Evolutionary conservation across 2,329 filamentous ascomycete genomes (phyloP).

Genomic region (Diaporthe eres): DNA sequence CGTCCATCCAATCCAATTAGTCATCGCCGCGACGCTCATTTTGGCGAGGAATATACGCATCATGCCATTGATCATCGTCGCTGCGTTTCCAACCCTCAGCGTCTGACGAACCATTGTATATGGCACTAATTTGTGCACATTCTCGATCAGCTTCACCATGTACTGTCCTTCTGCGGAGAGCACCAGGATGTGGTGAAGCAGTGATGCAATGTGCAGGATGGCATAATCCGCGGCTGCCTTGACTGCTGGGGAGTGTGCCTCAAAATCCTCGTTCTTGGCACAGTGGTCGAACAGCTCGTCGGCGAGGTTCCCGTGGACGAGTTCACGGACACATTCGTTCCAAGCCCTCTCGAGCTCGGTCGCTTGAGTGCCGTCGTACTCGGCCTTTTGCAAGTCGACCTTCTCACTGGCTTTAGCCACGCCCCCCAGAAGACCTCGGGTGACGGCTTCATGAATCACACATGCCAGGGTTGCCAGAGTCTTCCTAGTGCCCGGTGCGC

Average conservation of each 20-base stretch:
- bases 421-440: slow-evolving; percentile 76
- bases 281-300: slow-evolving; percentile 75
- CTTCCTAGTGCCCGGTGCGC: slow-evolving; percentile 79
- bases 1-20: slow-evolving; percentile 84
- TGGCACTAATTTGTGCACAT: slow-evolving; percentile 78
- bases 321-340: slow-evolving; percentile 74
- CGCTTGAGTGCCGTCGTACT: slow-evolving; percentile 71
- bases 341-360: slow-evolving; percentile 75
- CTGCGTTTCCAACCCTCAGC: slow-evolving; percentile 82
- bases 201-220: slow-evolving; percentile 79
- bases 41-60: slow-evolving; percentile 82
- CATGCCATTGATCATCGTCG: slow-evolving; percentile 85
- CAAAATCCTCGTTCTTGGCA: slow-evolving; percentile 72
- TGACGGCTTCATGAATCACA: slow-evolving; percentile 77
- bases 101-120: slow-evolving; percentile 82
- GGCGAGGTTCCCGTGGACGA: slow-evolving; percentile 78
- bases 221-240: slow-evolving; percentile 76
- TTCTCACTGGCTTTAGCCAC: slow-evolving; percentile 53
- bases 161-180: slow-evolving; percentile 83
- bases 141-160: slow-evolving; percentile 78
- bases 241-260: slow-evolving; percentile 73
- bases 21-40: slow-evolving; percentile 79
- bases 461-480: slow-evolving; percentile 80
- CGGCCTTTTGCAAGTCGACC: slow-evolving; percentile 48
- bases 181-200: slow-evolving; percentile 81